These are phyloP conservation scores for Pseudogymnoascus sp. DNA, from an alignment of 2,329 filamentous ascomycete species.

Conservation along the genomic window DNA sequence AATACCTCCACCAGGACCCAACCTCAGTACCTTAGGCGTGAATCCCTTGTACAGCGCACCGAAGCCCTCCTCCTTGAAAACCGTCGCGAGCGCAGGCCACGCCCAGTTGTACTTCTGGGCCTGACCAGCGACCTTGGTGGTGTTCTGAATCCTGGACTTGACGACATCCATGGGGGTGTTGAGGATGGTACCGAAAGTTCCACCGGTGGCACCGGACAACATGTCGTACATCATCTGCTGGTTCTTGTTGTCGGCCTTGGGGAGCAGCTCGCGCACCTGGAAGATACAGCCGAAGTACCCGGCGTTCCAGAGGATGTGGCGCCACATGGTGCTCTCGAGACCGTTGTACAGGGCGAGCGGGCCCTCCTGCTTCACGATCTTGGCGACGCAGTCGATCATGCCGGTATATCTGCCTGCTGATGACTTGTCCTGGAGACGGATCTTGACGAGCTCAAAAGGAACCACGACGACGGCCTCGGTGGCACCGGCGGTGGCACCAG, in stretches of 20 bases:
- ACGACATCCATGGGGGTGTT: constrained; percentile 97
- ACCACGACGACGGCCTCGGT: constrained; percentile 97
- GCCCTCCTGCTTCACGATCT: constrained; percentile 79
- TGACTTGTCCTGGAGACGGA: constrained; percentile 90
- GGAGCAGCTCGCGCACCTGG: constrained; percentile 82
- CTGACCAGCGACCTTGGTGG: constrained; percentile 68
- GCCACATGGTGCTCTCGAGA: constrained; percentile 92
- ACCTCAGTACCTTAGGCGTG: constrained; percentile 80
- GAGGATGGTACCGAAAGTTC: constrained; percentile 80
- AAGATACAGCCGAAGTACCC: constrained; percentile 99
- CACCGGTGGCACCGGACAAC: constrained; percentile 76
- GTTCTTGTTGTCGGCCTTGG: constrained; percentile 70
- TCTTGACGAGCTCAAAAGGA: constrained; percentile 97
- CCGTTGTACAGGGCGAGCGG: constrained; percentile 89
- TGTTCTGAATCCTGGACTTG: constrained; percentile 97
- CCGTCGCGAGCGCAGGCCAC: constrained; percentile 74
- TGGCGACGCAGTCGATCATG: constrained; percentile 68
- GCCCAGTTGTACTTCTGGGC: constrained; percentile 98
- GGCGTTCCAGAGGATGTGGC: constrained; percentile 87
- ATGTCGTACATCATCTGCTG: constrained; percentile 81
- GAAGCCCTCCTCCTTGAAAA: constrained; percentile 91
- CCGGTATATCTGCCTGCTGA: constrained; percentile 82
- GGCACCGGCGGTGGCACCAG: constrained; percentile 87
- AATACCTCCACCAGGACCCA: constrained; percentile 57
- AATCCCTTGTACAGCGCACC: constrained; percentile 94